Conservation (phyloP, 1,139 yeast species). For the Candida buenavistaensis region DNA sequence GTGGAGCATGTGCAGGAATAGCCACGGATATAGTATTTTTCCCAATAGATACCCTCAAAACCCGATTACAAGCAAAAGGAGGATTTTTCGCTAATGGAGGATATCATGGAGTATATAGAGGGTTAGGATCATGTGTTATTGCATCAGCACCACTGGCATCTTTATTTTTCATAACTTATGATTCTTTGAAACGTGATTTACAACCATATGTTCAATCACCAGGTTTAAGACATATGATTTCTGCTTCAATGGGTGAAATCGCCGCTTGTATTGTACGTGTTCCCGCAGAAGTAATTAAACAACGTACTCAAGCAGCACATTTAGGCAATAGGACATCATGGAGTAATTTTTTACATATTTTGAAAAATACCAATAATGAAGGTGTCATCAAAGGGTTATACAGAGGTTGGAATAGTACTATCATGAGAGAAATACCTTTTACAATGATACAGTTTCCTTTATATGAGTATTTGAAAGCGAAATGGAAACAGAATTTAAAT, state of each 20-base stretch:
- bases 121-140: constrained; percentile 88
- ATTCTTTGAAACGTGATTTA: constrained; percentile 61
- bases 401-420: constrained; percentile 91
- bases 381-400: constrained; percentile 78
- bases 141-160: constrained; percentile 97
- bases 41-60: constrained; percentile 94
- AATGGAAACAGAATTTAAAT: constrained; percentile 42
- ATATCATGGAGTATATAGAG: constrained; percentile 85
- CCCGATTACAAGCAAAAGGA: constrained; percentile 91
- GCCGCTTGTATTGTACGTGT: constrained; percentile 93
- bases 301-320: constrained; percentile 78
- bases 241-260: constrained; percentile 88
- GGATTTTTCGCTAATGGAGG: constrained; percentile 94
- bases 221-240: constrained; percentile 68
- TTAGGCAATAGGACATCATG: constrained; percentile 55
- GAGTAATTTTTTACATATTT: constrained; percentile 61
- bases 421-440: constrained; percentile 93
- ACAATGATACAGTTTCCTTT: constrained; percentile 93
- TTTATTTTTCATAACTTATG: constrained; percentile 86
- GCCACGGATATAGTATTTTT: constrained; percentile 92
- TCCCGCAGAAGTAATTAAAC: constrained; percentile 96
- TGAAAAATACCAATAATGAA: constrained; percentile 65
- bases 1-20: constrained; percentile 97
- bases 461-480: constrained; percentile 74
- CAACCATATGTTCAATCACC: constrained; percentile 32